Conservation (phyloP, 345 rosid species). For the Gossypium arboreum region DNA sequence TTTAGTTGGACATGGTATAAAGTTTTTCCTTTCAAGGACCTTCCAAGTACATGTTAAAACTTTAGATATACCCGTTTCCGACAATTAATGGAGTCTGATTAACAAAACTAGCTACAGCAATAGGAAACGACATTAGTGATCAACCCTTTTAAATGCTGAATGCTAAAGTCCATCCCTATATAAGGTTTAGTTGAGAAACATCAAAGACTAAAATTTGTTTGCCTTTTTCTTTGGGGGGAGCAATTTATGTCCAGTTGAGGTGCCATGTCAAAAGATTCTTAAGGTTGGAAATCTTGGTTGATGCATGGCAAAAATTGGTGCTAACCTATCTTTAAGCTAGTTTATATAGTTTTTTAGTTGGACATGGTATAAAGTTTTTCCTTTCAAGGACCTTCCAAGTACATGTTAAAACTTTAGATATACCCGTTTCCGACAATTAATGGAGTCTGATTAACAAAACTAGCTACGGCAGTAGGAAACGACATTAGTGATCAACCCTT, state of each 20-base stretch:
- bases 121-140: neutral
- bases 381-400: too few relatives aligned
- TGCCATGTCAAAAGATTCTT: neutral
- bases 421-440: too few relatives aligned
- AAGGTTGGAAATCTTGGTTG: neutral
- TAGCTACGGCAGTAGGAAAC: neutral
- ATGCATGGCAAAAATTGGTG: too few relatives aligned
- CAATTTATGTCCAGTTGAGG: neutral
- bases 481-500: neutral
- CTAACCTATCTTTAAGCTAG: too few relatives aligned
- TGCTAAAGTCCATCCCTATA: neutral
- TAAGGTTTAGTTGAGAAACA: neutral
- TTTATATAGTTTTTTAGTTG: neutral
- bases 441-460: too few relatives aligned
- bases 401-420: too few relatives aligned
- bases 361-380: too few relatives aligned
- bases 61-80: too few relatives aligned
- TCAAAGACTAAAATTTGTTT: neutral
- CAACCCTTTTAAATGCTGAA: neutral
- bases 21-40: too few relatives aligned
- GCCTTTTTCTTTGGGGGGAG: neutral
- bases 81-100: too few relatives aligned
- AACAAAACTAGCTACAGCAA: too few relatives aligned
- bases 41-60: too few relatives aligned
- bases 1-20: neutral